Conservation (phyloP, 1,284 basidiomycete genomes). For the Laetiporus sulphureus region DNA sequence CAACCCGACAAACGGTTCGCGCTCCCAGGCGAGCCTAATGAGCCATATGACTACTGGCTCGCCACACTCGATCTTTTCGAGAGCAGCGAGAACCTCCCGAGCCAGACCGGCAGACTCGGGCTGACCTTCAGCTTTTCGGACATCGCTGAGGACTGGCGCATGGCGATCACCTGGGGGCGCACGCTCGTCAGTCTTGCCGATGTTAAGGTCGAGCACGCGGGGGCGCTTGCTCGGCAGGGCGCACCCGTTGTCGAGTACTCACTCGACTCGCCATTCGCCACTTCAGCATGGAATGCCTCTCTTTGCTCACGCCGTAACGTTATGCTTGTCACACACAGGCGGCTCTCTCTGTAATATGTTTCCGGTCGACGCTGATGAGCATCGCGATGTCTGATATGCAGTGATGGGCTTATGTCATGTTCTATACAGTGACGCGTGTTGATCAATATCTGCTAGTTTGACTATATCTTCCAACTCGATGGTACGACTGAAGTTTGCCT, state of each 20-base stretch:
- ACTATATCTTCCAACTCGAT: conserved; percentile 62
- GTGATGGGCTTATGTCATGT: no score
- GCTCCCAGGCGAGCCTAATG: conserved; percentile 45
- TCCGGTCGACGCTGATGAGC: no score
- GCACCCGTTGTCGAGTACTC: no score
- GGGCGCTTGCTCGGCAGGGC: conserved; percentile 13
- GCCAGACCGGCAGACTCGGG: conserved; percentile 29
- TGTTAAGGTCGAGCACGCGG: conserved; percentile 28
- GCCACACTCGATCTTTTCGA: conserved; percentile 61
- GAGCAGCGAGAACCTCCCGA: conserved; percentile 53
- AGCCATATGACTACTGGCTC: conserved; percentile 51
- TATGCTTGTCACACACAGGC: no score
- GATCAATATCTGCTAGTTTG: no score
- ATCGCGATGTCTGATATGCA: no score
- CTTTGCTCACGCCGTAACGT: no score
- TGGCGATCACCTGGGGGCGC: conserved; percentile 61
- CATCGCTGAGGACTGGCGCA: conserved; percentile 51
- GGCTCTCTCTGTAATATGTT: no score
- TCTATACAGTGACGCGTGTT: no score
- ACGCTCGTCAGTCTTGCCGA: conserved; percentile 53
- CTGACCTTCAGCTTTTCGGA: conserved; percentile 5
- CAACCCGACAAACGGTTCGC: conserved; percentile 41
- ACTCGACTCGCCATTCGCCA: no score
- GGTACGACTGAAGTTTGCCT: conserved; percentile 60
- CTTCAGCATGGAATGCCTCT: no score